Evolutionary conservation across 1,284 basidiomycete species (phyloP).

Genomic region (Boletus mariae): DNA sequence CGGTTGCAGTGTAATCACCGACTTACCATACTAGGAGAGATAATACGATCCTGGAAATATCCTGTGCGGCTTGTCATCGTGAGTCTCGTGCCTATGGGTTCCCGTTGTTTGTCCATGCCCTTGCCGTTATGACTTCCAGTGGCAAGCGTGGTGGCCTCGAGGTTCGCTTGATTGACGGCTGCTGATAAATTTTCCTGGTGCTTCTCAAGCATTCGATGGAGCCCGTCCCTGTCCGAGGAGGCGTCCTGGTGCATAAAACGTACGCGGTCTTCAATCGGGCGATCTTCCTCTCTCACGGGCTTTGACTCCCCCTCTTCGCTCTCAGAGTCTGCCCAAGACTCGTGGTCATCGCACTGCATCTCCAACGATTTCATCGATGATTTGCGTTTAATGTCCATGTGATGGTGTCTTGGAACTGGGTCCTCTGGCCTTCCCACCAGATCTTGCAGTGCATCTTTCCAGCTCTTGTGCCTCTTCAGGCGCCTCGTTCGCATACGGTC

Average conservation of each 20-base stretch:
- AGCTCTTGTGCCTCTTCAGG: slow-evolving; percentile 49
- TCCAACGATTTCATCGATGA: slow-evolving; percentile 30
- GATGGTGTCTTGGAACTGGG: slow-evolving; percentile 9
- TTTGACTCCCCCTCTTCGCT: slow-evolving; percentile 47
- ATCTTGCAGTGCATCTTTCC: slow-evolving; percentile 53
- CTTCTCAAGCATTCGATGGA: slow-evolving; percentile 40
- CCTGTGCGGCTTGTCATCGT: slow-evolving; percentile 96
- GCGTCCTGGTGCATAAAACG: slow-evolving; percentile 45
- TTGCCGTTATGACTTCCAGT: slow-evolving; percentile 26
- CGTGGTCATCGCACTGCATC: slow-evolving; percentile 36
- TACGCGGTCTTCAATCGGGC: slow-evolving; percentile 59
- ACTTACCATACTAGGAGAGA: slow-evolving; percentile 88
- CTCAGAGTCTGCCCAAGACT: slow-evolving; percentile 50
- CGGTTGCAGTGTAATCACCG: background rate
- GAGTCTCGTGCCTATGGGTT: slow-evolving; percentile 76
- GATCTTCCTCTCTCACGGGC: slow-evolving; percentile 53
- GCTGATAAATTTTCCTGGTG: slow-evolving; percentile 47
- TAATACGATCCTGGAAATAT: slow-evolving; percentile 90
- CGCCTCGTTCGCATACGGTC: slow-evolving; percentile 40
- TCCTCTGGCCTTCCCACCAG: slow-evolving; percentile 37
- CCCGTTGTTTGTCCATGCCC: slow-evolving; percentile 36
- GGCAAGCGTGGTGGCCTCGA: slow-evolving; percentile 37
- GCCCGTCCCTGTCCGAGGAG: slow-evolving; percentile 14
- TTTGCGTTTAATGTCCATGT: slow-evolving; percentile 25
- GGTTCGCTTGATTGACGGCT: slow-evolving; percentile 49